These are phyloP conservation scores for Lathyrus tuberosus DNA, from an alignment of 306 rosid genomes.

Conservation along the genomic window DNA sequence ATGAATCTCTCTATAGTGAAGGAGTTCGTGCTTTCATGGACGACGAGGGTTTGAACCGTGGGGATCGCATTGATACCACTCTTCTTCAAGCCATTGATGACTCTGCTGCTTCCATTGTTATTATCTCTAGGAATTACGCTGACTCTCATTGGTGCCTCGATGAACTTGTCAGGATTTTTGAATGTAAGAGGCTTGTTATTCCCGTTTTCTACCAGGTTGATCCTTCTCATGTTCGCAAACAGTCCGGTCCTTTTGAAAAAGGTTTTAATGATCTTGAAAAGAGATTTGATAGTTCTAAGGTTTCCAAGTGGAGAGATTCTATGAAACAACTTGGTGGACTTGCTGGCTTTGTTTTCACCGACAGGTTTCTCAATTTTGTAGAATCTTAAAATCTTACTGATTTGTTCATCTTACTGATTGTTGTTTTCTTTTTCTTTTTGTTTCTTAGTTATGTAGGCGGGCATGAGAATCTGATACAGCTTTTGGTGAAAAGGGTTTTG, in stretches of 20 bases:
- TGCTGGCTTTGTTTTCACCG: constrained; percentile 24
- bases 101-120: constrained; percentile 47
- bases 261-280: background rate
- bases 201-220: constrained; percentile 50
- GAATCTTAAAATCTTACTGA: no score
- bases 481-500: constrained; percentile 45
- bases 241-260: constrained; percentile 24
- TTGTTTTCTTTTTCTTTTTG: background rate
- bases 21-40: constrained; percentile 47
- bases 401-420: no score
- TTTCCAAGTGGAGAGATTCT: constrained; percentile 36
- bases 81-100: constrained; percentile 39
- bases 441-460: constrained; percentile 34
- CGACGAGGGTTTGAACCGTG: constrained; percentile 43
- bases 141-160: constrained; percentile 49
- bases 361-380: background rate
- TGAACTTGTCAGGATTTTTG: constrained; percentile 44
- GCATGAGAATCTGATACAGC: constrained; percentile 27
- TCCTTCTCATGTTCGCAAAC: constrained; percentile 37
- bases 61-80: constrained; percentile 29
- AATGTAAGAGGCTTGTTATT: constrained; percentile 23
- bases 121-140: constrained; percentile 44
- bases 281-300: background rate
- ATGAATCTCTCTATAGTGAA: background rate
- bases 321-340: constrained; percentile 28